Evolutionary conservation across 2,329 filamentous ascomycete genomes (phyloP).

Genomic region (Nemania sp.): DNA sequence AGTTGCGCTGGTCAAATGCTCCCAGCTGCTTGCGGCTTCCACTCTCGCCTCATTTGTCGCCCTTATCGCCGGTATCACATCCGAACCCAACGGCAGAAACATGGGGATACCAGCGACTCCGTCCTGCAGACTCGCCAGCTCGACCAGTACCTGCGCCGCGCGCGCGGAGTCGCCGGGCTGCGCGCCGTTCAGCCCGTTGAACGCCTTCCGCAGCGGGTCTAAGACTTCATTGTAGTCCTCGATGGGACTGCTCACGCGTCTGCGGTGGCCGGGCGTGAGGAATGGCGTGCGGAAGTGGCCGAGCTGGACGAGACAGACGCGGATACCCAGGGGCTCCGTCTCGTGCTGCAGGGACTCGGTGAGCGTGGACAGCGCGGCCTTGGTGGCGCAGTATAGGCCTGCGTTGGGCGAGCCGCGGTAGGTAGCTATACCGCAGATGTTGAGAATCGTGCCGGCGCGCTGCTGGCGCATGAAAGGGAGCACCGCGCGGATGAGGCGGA

Average conservation of each 20-base stretch:
- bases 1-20: not conserved
- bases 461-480: not conserved
- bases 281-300: constrained; percentile 2
- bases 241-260: not conserved
- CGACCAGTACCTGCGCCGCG: not conserved
- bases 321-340: not conserved
- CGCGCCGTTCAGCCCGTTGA: not conserved
- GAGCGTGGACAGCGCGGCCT: not conserved
- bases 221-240: not conserved
- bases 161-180: not conserved
- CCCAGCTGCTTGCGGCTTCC: not conserved
- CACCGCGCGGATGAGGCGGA: not conserved
- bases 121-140: not conserved
- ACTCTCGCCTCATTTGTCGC: not conserved
- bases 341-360: constrained; percentile 2
- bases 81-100: not conserved
- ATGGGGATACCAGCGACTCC: not conserved
- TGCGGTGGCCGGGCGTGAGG: not conserved
- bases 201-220: not conserved
- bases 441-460: not conserved
- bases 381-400: not conserved
- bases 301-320: not conserved
- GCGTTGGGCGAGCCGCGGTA: constrained; percentile 1
- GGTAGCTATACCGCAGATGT: not conserved
- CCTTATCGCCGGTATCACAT: not conserved